Evolutionary conservation across 345 rosid genomes (phyloP).

Genomic region (Citrus trifoliata): DNA sequence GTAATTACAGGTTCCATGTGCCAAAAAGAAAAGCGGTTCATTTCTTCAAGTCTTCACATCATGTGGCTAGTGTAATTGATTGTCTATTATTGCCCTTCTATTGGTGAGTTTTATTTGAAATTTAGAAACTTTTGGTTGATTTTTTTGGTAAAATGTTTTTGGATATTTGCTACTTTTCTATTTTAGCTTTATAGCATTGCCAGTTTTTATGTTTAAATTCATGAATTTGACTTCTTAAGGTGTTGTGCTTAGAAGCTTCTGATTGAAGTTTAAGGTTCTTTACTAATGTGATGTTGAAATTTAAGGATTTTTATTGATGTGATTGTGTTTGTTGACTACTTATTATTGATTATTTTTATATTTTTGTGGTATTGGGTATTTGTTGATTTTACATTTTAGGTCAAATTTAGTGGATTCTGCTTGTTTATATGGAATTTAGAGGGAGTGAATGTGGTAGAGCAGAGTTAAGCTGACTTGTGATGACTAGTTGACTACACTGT

Average conservation of each 20-base stretch:
- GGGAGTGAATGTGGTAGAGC: not conserved
- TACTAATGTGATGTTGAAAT: too few species aligned
- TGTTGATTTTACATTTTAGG: not conserved
- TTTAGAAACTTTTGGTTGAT: not conserved
- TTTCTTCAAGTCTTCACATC: not conserved
- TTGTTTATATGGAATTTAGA: not conserved
- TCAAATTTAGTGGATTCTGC: not conserved
- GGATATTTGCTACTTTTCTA: too few species aligned
- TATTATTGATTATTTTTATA: not conserved
- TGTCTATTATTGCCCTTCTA: not conserved
- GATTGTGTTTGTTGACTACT: not conserved
- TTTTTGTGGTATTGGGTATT: not conserved
- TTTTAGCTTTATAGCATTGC: too few species aligned
- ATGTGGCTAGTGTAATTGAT: not conserved
- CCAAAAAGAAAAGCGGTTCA: not conserved
- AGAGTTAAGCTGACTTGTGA: not conserved
- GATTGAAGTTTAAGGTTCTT: not conserved
- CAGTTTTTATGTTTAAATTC: too few species aligned
- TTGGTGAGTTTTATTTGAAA: too few species aligned
- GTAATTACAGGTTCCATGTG: not conserved
- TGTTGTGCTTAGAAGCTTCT: not conserved
- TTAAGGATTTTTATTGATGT: too few species aligned
- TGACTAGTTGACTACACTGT: not conserved
- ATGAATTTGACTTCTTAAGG: not conserved
- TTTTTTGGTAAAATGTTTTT: too few species aligned